These are phyloP conservation scores for Delonix regia DNA, from an alignment of 306 rosid genomes.

Conservation along the genomic window DNA sequence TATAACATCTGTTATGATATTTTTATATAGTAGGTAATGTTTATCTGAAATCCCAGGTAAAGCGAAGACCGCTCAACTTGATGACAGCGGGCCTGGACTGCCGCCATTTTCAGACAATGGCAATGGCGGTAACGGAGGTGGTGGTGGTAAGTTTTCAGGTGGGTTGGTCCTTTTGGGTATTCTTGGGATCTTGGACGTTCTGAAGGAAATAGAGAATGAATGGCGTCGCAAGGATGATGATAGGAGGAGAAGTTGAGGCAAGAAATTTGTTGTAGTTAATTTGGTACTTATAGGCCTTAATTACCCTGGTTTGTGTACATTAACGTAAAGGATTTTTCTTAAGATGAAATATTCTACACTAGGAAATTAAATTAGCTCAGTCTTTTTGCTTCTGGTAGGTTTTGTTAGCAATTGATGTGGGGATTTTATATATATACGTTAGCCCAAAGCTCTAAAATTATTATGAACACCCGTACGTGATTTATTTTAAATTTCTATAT, in stretches of 20 bases:
- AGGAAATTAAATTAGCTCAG: background rate
- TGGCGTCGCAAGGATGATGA: constrained; percentile 46
- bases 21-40: background rate
- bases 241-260: constrained; percentile 41
- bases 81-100: constrained; percentile 68
- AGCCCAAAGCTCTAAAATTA: too few relatives aligned
- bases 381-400: background rate
- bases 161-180: constrained; percentile 77
- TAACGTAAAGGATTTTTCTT: background rate
- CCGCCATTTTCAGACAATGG: constrained; percentile 74
- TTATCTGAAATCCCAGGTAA: constrained; percentile 67
- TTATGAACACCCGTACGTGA: too few relatives aligned
- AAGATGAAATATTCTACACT: background rate
- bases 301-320: background rate
- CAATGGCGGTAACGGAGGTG: constrained; percentile 79
- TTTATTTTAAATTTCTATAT: too few relatives aligned
- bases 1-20: background rate
- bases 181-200: constrained; percentile 76
- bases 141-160: constrained; percentile 75
- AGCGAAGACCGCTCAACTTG: constrained; percentile 67
- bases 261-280: background rate
- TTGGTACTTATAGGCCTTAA: constrained; percentile 2
- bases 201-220: constrained; percentile 80
- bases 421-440: too few relatives aligned
- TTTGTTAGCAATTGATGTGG: background rate